Percentiles rank a stretch among this genome's conserved stretches.
Evolutionary conservation across 2,329 filamentous ascomycete species (phyloP).

Genomic region (Pseudocercospora macadamiae): DNA sequence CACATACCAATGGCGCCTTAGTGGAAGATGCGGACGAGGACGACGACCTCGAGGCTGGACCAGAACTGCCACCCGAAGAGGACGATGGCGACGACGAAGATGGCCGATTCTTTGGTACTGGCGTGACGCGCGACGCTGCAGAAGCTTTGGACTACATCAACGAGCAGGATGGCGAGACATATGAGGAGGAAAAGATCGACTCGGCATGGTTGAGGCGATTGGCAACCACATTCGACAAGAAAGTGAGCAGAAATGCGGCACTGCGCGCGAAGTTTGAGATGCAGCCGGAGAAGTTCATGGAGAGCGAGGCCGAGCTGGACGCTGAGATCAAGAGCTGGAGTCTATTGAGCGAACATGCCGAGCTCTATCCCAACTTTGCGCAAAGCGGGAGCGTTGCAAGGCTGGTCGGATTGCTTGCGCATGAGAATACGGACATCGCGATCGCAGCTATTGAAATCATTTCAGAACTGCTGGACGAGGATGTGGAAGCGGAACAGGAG

Average conservation of each 20-base stretch:
- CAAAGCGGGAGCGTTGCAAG: slow-evolving; percentile 69
- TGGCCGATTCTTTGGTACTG: slow-evolving; percentile 92
- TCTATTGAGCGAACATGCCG: slow-evolving; percentile 82
- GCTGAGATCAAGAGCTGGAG: slow-evolving; percentile 83
- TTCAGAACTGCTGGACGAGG: slow-evolving; percentile 88
- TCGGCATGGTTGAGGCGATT: slow-evolving; percentile 79
- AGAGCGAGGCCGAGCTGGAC: slow-evolving; percentile 86
- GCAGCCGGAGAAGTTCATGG: slow-evolving; percentile 80
- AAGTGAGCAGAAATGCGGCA: slow-evolving; percentile 87
- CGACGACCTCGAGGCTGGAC: slow-evolving; percentile 47
- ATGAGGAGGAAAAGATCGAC: slow-evolving; percentile 76
- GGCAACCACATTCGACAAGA: slow-evolving; percentile 83
- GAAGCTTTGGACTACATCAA: slow-evolving; percentile 90
- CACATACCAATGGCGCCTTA: slow-evolving; percentile 47
- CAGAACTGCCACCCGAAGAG: slow-evolving; percentile 48
- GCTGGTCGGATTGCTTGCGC: slow-evolving; percentile 79
- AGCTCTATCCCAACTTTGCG: slow-evolving; percentile 79
- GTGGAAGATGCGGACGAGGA: slow-evolving; percentile 59
- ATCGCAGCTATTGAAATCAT: slow-evolving; percentile 90
- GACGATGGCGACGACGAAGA: slow-evolving; percentile 76
- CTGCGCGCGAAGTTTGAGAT: slow-evolving; percentile 81
- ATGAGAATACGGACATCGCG: slow-evolving; percentile 96
- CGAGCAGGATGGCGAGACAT: slow-evolving; percentile 57
- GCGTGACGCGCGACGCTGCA: slow-evolving; percentile 78
- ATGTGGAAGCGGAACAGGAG: slow-evolving; percentile 76